Conservation (phyloP, 2,329 filamentous ascomycete genomes). For the Penicillium sp. region DNA sequence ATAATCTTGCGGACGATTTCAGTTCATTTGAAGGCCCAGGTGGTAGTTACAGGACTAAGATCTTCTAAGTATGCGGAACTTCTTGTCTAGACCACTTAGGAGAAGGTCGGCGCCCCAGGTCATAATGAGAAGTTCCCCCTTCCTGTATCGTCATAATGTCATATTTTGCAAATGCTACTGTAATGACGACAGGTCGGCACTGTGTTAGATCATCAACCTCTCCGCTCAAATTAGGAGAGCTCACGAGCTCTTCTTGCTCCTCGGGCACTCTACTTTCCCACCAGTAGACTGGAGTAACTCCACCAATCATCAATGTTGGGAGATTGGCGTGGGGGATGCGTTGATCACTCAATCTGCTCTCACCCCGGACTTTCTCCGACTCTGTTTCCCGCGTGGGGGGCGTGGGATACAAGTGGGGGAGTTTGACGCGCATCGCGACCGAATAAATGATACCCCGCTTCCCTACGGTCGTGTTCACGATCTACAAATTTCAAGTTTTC, state of each 20-base stretch:
- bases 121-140: too few relatives aligned
- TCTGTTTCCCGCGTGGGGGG: slow-evolving; percentile 16
- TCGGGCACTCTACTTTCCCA: neutral
- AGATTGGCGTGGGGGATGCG: neutral
- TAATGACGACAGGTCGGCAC: neutral
- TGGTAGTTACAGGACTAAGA: too few relatives aligned
- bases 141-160: neutral
- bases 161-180: neutral
- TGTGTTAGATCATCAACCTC: neutral
- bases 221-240: neutral
- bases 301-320: slow-evolving; percentile 12
- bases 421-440: neutral
- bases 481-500: neutral
- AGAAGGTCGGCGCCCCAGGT: too few relatives aligned
- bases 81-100: too few relatives aligned
- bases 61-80: too few relatives aligned
- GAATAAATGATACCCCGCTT: slow-evolving; percentile 8
- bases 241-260: neutral
- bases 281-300: slow-evolving; percentile 4
- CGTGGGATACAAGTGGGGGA: slow-evolving; percentile 8
- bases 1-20: too few relatives aligned
- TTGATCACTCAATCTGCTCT: neutral
- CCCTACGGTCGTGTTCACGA: neutral
- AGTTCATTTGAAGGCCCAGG: too few relatives aligned
- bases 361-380: slow-evolving; percentile 17